These are phyloP conservation scores for Leucosporidium creatinivorum DNA, from an alignment of 768 basidiomycete species.

Conservation along the genomic window DNA sequence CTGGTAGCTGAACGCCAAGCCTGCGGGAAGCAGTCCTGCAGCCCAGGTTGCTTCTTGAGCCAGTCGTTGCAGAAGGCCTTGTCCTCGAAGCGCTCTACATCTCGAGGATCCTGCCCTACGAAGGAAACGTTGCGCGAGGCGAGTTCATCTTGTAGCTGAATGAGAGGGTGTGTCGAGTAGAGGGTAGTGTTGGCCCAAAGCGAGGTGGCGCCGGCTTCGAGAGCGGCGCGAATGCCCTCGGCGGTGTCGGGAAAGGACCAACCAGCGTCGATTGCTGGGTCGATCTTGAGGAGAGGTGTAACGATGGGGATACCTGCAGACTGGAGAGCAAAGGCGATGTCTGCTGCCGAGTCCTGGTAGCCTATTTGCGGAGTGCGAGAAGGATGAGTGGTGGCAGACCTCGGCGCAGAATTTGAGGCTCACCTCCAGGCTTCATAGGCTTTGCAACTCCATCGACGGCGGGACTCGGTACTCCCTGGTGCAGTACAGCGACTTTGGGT, in stretches of 20 bases:
- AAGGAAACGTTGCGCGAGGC: constrained; percentile 22
- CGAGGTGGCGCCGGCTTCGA: constrained; percentile 35
- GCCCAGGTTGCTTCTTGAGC: constrained; percentile 27
- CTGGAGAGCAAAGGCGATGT: constrained; percentile 36
- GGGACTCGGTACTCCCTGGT: constrained; percentile 16
- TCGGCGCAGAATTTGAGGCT: neutral
- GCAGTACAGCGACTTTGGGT: constrained; percentile 8
- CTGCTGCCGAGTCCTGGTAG: constrained; percentile 37
- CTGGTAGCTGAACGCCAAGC: constrained; percentile 13
- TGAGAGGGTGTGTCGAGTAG: constrained; percentile 36
- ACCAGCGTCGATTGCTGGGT: constrained; percentile 26
- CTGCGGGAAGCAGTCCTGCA: constrained; percentile 27
- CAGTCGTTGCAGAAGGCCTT: constrained; percentile 38
- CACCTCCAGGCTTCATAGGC: constrained; percentile 39
- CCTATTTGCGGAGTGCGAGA: constrained; percentile 8
- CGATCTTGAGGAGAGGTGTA: constrained; percentile 24
- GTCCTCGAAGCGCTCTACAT: constrained; percentile 37
- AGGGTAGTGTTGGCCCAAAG: constrained; percentile 39
- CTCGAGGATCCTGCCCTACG: constrained; percentile 34
- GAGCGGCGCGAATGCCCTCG: constrained; percentile 32
- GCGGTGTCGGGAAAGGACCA: constrained; percentile 39
- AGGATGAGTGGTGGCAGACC: neutral
- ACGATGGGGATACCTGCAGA: constrained; percentile 23
- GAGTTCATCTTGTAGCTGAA: constrained; percentile 21
- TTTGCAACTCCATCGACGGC: constrained; percentile 37